These are phyloP conservation scores for Amanita fuliginea DNA, from an alignment of 768 basidiomycete species.

Conservation along the genomic window DNA sequence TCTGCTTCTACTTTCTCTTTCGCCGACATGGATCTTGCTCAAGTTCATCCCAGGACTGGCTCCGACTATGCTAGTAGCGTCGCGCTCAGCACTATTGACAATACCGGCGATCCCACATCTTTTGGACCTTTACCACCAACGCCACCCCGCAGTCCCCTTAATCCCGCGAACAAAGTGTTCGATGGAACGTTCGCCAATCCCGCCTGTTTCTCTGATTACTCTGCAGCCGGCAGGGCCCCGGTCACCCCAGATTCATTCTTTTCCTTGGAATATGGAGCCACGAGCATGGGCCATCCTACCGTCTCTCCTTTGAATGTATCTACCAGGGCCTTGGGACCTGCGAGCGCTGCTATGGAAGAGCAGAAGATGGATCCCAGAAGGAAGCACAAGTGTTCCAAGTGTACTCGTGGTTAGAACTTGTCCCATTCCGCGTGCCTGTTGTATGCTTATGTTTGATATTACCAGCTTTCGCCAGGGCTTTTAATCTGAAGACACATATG, in stretches of 20 bases:
- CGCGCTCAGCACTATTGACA: conserved; percentile 26
- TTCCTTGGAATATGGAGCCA: conserved; percentile 28
- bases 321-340: conserved; percentile 31
- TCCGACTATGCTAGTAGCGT: conserved; percentile 41
- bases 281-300: conserved; percentile 32
- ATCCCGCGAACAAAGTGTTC: conserved; percentile 19
- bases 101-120: conserved; percentile 42
- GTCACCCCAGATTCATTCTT: conserved; percentile 34
- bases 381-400: conserved; percentile 67
- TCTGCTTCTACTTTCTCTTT: conserved; percentile 42
- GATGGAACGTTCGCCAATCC: conserved; percentile 29
- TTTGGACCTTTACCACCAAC: conserved; percentile 49
- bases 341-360: conserved; percentile 34
- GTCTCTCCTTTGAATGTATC: conserved; percentile 50
- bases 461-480: conserved; percentile 83
- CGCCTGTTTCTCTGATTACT: conserved; percentile 60
- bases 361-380: conserved; percentile 57
- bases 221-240: conserved; percentile 33
- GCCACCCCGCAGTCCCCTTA: conserved; percentile 40
- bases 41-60: conserved; percentile 37
- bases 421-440: conserved; percentile 2
- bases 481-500: conserved; percentile 93
- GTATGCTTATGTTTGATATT: conserved; percentile 7
- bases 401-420: conserved; percentile 50
- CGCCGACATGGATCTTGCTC: conserved; percentile 64